These are phyloP conservation scores for Tolypocladium paradoxum DNA, from an alignment of 2,329 filamentous ascomycete genomes.

Conservation along the genomic window DNA sequence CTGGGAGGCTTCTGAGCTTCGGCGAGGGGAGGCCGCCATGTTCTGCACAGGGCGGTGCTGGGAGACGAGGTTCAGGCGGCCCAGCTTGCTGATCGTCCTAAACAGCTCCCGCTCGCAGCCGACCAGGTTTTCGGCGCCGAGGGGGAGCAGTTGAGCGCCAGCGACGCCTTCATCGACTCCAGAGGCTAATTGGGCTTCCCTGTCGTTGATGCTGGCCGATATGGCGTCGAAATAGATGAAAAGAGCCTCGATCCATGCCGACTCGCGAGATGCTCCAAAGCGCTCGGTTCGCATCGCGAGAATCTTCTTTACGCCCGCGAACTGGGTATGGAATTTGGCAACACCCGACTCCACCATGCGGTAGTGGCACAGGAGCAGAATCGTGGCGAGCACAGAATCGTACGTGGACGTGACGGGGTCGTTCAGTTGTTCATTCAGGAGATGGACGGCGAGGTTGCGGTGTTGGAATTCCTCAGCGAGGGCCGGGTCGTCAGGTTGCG, in stretches of 20 bases:
- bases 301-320: slow-evolving; percentile 86
- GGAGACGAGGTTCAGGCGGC: slow-evolving; percentile 73
- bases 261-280: slow-evolving; percentile 46
- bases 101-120: slow-evolving; percentile 83
- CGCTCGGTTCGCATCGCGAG: slow-evolving; percentile 57
- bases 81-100: slow-evolving; percentile 73
- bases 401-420: slow-evolving; percentile 65
- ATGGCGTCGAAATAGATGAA: slow-evolving; percentile 95
- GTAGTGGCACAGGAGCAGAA: slow-evolving; percentile 82
- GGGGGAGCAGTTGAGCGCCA: slow-evolving; percentile 37
- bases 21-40: slow-evolving; percentile 7
- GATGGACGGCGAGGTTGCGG: slow-evolving; percentile 64
- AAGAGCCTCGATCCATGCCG: slow-evolving; percentile 83
- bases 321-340: slow-evolving; percentile 86
- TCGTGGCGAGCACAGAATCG: slow-evolving; percentile 78
- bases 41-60: slow-evolving; percentile 51
- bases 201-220: slow-evolving; percentile 82
- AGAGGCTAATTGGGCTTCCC: slow-evolving; percentile 69
- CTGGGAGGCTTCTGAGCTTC: slow-evolving; percentile 11
- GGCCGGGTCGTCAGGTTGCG: slow-evolving; percentile 50
- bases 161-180: slow-evolving; percentile 47
- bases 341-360: slow-evolving; percentile 90
- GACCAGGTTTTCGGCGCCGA: slow-evolving; percentile 71
- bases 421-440: slow-evolving; percentile 75
- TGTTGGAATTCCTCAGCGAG: slow-evolving; percentile 77